phyloP scores from a whole-genome alignment of 1,284 basidiomycete genomes.

The Coriolopsis trogii region DNA sequence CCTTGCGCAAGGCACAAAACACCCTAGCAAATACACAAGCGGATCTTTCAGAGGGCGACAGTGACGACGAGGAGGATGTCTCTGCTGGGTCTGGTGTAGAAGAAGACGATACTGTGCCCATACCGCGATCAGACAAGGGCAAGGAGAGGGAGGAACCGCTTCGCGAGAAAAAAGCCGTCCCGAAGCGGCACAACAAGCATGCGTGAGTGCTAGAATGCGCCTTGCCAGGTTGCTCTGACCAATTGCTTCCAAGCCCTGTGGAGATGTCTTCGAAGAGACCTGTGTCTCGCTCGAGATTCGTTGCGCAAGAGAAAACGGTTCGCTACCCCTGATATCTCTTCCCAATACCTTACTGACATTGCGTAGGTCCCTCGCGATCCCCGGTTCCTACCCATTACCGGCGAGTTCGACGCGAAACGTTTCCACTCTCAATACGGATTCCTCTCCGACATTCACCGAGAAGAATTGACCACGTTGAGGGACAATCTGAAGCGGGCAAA shows the following conservation, averaged over 20 bases:
- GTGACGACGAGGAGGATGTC: conserved; percentile 36
- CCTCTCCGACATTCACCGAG: conserved; percentile 66
- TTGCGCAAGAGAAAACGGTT: conserved; percentile 75
- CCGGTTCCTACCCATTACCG: conserved; percentile 80
- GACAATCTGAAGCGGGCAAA: conserved; percentile 70
- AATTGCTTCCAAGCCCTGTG: conserved; percentile 58
- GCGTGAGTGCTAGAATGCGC: conserved; percentile 64
- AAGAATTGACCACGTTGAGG: conserved; percentile 71
- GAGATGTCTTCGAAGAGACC: conserved; percentile 88
- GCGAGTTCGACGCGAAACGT: conserved; percentile 69
- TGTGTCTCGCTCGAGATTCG: conserved; percentile 77
- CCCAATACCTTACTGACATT: not conserved
- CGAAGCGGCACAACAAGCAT: conserved; percentile 82
- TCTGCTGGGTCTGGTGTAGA: conserved; percentile 29
- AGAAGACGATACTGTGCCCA: conserved; percentile 7
- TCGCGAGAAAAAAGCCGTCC: conserved; percentile 46
- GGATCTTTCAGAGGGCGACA: no score
- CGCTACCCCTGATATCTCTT: conserved; percentile 29
- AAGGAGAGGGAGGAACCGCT: conserved; percentile 35
- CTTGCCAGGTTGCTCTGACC: not conserved
- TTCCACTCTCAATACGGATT: conserved; percentile 84
- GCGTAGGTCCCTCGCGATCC: conserved; percentile 83
- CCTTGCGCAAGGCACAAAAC: conserved; percentile 66
- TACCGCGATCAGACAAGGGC: conserved; percentile 24
- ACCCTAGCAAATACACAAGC: conserved; percentile 46